These are phyloP conservation scores for Cyberlindnera suaveolens DNA, from an alignment of 805 yeast genomes.

Conservation along the genomic window DNA sequence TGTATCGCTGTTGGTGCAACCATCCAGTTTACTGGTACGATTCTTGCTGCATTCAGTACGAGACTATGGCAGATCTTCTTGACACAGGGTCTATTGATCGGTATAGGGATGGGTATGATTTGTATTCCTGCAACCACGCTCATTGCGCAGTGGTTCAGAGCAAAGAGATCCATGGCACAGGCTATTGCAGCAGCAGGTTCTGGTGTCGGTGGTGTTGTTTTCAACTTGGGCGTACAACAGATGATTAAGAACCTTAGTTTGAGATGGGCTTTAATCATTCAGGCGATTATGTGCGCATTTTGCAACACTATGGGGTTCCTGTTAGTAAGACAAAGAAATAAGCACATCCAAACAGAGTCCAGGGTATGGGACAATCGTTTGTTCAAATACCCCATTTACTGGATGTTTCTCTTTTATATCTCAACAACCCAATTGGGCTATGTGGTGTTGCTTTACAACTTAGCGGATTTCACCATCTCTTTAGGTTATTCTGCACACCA, in stretches of 20 bases:
- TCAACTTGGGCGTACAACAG: constrained; percentile 31
- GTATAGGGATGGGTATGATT: constrained; percentile 46
- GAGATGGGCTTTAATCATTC: constrained; percentile 30
- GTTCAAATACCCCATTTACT: constrained; percentile 35
- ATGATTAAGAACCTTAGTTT: constrained; percentile 25
- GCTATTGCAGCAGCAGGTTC: constrained; percentile 36
- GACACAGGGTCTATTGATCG: constrained; percentile 62
- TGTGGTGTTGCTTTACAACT: constrained; percentile 49
- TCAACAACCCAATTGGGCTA: constrained; percentile 53
- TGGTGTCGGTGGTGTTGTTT: constrained; percentile 40
- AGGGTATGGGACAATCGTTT: constrained; percentile 37
- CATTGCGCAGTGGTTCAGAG: constrained; percentile 67
- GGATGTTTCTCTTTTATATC: constrained; percentile 36
- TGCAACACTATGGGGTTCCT: constrained; percentile 29
- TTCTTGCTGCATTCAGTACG: constrained; percentile 55
- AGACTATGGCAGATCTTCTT: constrained; percentile 59
- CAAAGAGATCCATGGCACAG: constrained; percentile 45
- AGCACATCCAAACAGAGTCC: constrained; percentile 29
- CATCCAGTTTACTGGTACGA: constrained; percentile 45
- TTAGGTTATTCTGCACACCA: constrained; percentile 50
- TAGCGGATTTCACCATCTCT: constrained; percentile 54
- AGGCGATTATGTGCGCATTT: constrained; percentile 30
- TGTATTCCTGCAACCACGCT: constrained; percentile 54
- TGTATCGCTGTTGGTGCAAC: constrained; percentile 44
- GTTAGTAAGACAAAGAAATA: constrained; percentile 33